phyloP scores from a whole-genome alignment of 169 alveolate species.

The Cryptosporidium sp. region DNA sequence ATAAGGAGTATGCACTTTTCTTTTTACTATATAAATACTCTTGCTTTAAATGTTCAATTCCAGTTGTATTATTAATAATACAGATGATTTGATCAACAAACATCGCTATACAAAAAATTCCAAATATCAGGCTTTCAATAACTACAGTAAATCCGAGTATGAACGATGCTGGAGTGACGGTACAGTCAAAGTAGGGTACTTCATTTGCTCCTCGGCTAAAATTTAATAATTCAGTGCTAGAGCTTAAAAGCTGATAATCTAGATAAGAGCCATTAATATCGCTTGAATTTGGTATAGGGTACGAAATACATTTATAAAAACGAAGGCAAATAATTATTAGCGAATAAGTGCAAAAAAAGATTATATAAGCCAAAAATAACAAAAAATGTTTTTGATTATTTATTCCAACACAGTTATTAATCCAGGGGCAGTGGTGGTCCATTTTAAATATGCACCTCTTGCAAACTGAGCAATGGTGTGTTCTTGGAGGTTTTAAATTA shows the following conservation, averaged over 20 bases:
- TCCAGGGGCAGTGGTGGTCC: constrained; percentile 98
- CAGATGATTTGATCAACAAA: constrained; percentile 56
- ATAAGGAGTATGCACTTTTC: constrained; percentile 14
- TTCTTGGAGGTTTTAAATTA: constrained; percentile 87
- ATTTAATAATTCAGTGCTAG: background rate
- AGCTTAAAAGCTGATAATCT: background rate
- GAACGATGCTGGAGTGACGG: constrained; percentile 21
- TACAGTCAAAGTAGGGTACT: background rate
- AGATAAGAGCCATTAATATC: background rate
- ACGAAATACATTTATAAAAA: constrained; percentile 50
- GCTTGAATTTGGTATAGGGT: constrained; percentile 15
- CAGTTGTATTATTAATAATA: constrained; percentile 60
- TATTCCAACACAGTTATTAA: constrained; percentile 94
- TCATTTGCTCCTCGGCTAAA: background rate
- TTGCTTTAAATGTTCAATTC: constrained; percentile 66
- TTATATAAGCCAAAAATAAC: constrained; percentile 80
- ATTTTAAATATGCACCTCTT: constrained; percentile 85
- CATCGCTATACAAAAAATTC: constrained; percentile 65
- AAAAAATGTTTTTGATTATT: constrained; percentile 83
- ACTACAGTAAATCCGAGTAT: constrained; percentile 61
- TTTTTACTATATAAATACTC: constrained; percentile 49
- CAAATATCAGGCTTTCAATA: constrained; percentile 55
- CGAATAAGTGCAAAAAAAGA: constrained; percentile 53
- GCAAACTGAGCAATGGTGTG: constrained; percentile 92
- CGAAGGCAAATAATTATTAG: constrained; percentile 23